Percentiles rank a stretch among this genome's conserved stretches.
These are phyloP conservation scores for Pyronema domesticum DNA, from an alignment of 495 filamentous ascomycete species.

Conservation along the genomic window DNA sequence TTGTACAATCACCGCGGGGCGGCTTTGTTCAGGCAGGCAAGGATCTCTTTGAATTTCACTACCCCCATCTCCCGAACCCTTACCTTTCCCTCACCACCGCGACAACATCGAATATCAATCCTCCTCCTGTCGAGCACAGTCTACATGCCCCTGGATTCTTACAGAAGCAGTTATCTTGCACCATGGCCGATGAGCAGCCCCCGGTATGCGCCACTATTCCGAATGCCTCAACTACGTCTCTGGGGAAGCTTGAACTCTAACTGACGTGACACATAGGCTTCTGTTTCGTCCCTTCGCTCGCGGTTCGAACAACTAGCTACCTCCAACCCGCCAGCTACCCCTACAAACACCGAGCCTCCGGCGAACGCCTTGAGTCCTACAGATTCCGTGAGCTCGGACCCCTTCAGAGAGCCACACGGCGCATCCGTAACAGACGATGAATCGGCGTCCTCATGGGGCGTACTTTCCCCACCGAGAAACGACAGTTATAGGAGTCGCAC, in stretches of 20 bases:
- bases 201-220: background rate
- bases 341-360: slow-evolving; percentile 26
- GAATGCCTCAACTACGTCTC: background rate
- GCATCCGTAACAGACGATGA: background rate
- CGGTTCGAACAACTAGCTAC: slow-evolving; percentile 79
- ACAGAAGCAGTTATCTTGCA: background rate
- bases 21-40: background rate
- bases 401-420: slow-evolving; percentile 11
- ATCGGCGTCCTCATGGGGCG: slow-evolving; percentile 4
- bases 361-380: slow-evolving; percentile 31
- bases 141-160: slow-evolving; percentile 4
- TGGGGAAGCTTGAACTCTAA: background rate
- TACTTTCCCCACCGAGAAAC: background rate
- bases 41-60: background rate
- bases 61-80: background rate
- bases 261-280: slow-evolving; percentile 10
- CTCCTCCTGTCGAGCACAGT: background rate
- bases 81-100: background rate
- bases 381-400: slow-evolving; percentile 26
- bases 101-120: background rate
- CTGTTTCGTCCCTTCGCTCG: slow-evolving; percentile 80
- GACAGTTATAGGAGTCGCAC: slow-evolving; percentile 14
- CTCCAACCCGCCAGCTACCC: slow-evolving; percentile 29
- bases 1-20: background rate
- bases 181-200: slow-evolving; percentile 5